Percentiles rank a stretch among this genome's conserved stretches.
Evolutionary conservation across 164 flowering plant species (phyloP).

Genomic region (Tinospora cordifolia): DNA sequence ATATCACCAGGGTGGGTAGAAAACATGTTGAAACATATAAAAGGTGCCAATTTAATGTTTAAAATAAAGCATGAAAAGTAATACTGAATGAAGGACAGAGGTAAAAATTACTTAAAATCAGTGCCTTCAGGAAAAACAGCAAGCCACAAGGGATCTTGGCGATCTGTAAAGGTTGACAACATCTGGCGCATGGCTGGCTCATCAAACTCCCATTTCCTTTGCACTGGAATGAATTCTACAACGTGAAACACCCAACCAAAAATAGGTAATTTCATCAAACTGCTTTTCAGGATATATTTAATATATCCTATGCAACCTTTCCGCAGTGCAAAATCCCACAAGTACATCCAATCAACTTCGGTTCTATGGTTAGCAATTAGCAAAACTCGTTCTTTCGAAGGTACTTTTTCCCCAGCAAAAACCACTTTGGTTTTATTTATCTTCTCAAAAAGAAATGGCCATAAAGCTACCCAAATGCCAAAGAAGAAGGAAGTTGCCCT

Average conservation of each 20-base stretch:
- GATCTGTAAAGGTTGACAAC: slow-evolving; percentile 64
- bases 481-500: slow-evolving; percentile 52
- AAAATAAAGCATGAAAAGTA: neutral
- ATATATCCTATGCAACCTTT: slow-evolving; percentile 70
- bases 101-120: slow-evolving; percentile 68
- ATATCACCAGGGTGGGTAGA: neutral
- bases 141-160: slow-evolving; percentile 78
- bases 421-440: slow-evolving; percentile 77
- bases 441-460: slow-evolving; percentile 94
- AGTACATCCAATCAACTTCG: slow-evolving; percentile 99
- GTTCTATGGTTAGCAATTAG: slow-evolving; percentile 89
- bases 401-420: slow-evolving; percentile 73
- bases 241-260: slow-evolving; percentile 92
- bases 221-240: slow-evolving; percentile 81
- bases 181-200: slow-evolving; percentile 48
- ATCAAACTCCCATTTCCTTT: slow-evolving; percentile 87
- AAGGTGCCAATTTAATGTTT: neutral
- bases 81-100: slow-evolving; percentile 1
- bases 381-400: slow-evolving; percentile 61
- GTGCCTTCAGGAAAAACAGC: slow-evolving; percentile 98
- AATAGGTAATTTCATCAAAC: slow-evolving; percentile 80
- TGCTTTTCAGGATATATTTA: slow-evolving; percentile 84
- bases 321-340: slow-evolving; percentile 87
- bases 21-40: neutral
- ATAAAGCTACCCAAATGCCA: slow-evolving; percentile 74